Conservation (phyloP, 441 rosid genomes). For the Pelargonium myrrhifolium region DNA sequence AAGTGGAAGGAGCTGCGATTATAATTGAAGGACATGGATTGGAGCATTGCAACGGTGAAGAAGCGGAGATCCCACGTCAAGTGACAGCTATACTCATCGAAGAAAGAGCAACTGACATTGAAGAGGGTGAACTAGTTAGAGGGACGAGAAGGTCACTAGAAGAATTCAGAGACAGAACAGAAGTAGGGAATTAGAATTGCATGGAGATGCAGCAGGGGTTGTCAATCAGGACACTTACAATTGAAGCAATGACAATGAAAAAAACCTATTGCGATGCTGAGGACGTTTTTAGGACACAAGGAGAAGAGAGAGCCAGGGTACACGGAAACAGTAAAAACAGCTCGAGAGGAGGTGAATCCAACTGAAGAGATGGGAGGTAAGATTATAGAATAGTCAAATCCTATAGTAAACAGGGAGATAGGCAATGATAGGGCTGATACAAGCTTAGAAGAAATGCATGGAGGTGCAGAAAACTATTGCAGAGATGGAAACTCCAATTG, state of each 20-base stretch:
- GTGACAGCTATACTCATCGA: conserved; percentile 23
- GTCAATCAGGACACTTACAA: conserved; percentile 14
- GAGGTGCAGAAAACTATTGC: conserved; percentile 15
- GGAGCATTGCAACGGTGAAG: conserved; percentile 7
- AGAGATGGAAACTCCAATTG: conserved; percentile 7
- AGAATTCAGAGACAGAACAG: conserved; percentile 35
- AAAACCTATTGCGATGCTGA: neutral
- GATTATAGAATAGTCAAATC: too few relatives aligned
- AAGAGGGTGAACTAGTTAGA: conserved; percentile 30
- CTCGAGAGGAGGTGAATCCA: conserved; percentile 1
- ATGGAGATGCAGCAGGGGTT: conserved; percentile 6
- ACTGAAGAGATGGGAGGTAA: too few relatives aligned
- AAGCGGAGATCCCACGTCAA: conserved; percentile 20
- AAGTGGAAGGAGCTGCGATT: conserved; percentile 18
- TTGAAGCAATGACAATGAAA: too few relatives aligned
- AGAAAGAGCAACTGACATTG: conserved; percentile 10
- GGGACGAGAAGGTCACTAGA: conserved; percentile 42
- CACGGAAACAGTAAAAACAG: neutral
- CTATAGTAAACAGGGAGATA: too few relatives aligned
- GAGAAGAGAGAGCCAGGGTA: neutral
- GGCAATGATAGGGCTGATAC: too few relatives aligned
- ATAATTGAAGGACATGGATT: conserved; percentile 28
- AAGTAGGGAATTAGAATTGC: too few relatives aligned
- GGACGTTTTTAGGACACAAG: conserved; percentile 10
- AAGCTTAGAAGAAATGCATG: too few relatives aligned